phyloP scores from a whole-genome alignment of 306 rosid species.

The Cercis canadensis region DNA sequence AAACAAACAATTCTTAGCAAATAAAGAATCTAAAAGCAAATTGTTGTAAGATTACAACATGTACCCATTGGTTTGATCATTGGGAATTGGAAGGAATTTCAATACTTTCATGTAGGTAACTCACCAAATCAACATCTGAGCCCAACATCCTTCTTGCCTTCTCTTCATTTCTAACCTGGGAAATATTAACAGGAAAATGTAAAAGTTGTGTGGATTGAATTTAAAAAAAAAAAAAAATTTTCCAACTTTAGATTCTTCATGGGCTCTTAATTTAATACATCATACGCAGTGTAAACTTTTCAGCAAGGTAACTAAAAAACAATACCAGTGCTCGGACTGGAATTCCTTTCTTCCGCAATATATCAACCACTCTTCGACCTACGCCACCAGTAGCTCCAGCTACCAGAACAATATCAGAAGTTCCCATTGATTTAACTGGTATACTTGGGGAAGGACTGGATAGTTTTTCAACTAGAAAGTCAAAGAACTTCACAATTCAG shows the following conservation, averaged over 20 bases:
- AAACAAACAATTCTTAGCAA: constrained; percentile 13
- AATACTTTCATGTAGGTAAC: constrained; percentile 37
- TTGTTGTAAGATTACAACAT: constrained; percentile 3
- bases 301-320: constrained; percentile 32
- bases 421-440: constrained; percentile 63
- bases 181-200: constrained; percentile 33
- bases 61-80: constrained; percentile 12
- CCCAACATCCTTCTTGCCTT: constrained; percentile 91
- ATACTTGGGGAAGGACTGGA: constrained; percentile 63
- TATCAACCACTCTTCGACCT: constrained; percentile 87
- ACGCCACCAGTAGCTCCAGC: constrained; percentile 99
- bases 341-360: constrained; percentile 73
- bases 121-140: constrained; percentile 86
- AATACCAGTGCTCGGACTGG: constrained; percentile 87
- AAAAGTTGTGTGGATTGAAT: not conserved
- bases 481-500: constrained; percentile 79
- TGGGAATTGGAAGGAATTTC: constrained; percentile 3
- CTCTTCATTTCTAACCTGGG: constrained; percentile 88
- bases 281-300: not conserved
- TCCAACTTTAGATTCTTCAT: too few species aligned
- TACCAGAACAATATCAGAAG: constrained; percentile 78
- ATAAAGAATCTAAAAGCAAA: constrained; percentile 3
- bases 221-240: not conserved
- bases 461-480: constrained; percentile 71
- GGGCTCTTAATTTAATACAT: not conserved